Percentiles rank a stretch among this genome's conserved stretches.
Conservation (phyloP, 2,329 filamentous ascomycete species). For the Colletotrichum scovillei region DNA sequence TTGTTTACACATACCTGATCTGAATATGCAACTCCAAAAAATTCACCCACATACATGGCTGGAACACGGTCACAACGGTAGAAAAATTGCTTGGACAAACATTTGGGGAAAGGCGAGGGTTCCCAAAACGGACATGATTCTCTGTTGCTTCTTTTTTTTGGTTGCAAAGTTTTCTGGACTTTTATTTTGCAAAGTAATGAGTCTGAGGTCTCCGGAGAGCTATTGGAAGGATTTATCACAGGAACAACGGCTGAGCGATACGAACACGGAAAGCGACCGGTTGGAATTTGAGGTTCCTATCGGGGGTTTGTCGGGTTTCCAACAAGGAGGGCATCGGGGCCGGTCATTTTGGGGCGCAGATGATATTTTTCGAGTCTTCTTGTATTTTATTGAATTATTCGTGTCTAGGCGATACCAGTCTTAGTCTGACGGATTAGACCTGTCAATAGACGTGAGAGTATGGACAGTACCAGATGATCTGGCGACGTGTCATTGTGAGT, state of each 20-base stretch:
- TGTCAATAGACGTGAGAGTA: conserved; percentile 34
- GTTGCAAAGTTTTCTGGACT: background rate
- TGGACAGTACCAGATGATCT: background rate
- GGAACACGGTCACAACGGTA: conserved; percentile 18
- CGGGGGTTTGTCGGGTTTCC: conserved; percentile 8
- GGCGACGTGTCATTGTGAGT: background rate
- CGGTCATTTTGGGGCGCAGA: background rate
- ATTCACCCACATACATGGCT: conserved; percentile 19
- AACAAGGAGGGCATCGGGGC: conserved; percentile 10
- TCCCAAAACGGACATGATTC: conserved; percentile 13
- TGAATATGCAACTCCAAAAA: conserved; percentile 4
- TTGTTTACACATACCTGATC: conserved; percentile 26
- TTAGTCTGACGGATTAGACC: conserved; percentile 24
- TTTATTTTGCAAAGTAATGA: conserved; percentile 7
- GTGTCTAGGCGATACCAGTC: conserved; percentile 35
- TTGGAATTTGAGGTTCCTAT: background rate
- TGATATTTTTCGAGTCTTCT: conserved; percentile 25
- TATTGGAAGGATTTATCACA: background rate
- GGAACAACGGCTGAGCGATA: conserved; percentile 4
- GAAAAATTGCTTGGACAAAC: conserved; percentile 28
- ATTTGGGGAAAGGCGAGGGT: background rate
- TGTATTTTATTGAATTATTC: conserved; percentile 30
- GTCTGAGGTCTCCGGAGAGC: background rate
- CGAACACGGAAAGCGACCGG: conserved; percentile 1
- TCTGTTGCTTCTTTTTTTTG: conserved; percentile 4